Conservation (phyloP, 352 stramenopile species). For the Salisapilia sapeloensis region DNA sequence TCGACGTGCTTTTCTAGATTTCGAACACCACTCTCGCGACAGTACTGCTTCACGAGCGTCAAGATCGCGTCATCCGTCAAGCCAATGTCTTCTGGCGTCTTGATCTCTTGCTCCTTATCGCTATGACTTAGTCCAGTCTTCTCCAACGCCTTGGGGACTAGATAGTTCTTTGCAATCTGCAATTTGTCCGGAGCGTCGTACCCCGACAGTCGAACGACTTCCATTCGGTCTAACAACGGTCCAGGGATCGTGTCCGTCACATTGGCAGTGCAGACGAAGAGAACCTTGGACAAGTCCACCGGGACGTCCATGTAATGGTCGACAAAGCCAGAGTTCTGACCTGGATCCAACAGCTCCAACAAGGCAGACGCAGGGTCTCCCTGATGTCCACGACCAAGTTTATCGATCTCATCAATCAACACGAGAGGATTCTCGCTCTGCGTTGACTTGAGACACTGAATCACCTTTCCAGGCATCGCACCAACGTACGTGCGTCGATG, state of each 20-base stretch:
- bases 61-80: conserved; percentile 90
- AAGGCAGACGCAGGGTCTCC: conserved; percentile 93
- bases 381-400: conserved; percentile 70
- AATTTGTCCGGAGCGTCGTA: conserved; percentile 95
- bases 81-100: conserved; percentile 67
- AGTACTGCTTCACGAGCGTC: conserved; percentile 85
- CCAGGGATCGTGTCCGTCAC: conserved; percentile 93
- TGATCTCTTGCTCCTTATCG: conserved; percentile 20
- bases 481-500: conserved; percentile 97
- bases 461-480: conserved; percentile 97
- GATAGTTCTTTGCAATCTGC: conserved; percentile 94
- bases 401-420: conserved; percentile 95
- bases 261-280: conserved; percentile 97
- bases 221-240: conserved; percentile 97
- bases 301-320: conserved; percentile 98
- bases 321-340: conserved; percentile 93
- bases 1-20: conserved; percentile 98
- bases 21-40: conserved; percentile 93
- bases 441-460: conserved; percentile 97
- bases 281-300: conserved; percentile 92
- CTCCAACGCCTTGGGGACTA: conserved; percentile 93
- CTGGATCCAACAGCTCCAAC: conserved; percentile 94
- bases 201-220: conserved; percentile 94
- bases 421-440: conserved; percentile 96
- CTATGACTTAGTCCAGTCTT: conserved; percentile 70